Percentiles rank a stretch among this genome's conserved stretches.
Conservation (phyloP, 768 basidiomycete genomes). For the Suillus placidus region DNA sequence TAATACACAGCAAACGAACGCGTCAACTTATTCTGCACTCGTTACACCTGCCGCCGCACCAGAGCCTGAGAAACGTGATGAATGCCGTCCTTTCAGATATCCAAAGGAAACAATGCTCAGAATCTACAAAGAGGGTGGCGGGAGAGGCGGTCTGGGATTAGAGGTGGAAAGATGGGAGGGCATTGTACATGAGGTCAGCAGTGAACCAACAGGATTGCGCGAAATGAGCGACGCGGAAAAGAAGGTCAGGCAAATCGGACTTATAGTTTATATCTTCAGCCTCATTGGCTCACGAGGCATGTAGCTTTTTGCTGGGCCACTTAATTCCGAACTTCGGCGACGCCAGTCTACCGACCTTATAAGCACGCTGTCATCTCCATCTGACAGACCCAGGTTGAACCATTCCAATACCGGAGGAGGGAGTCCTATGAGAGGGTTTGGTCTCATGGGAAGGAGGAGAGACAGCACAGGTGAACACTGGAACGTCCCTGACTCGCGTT, state of each 20-base stretch:
- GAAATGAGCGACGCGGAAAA: conserved; percentile 85
- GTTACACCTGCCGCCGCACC: conserved; percentile 42
- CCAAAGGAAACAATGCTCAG: conserved; percentile 82
- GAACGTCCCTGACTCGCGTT: neutral
- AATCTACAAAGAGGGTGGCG: conserved; percentile 81
- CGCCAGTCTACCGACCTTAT: conserved; percentile 80
- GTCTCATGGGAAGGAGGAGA: conserved; percentile 60
- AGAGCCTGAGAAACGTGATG: conserved; percentile 59
- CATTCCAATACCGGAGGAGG: conserved; percentile 49
- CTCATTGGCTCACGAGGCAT: conserved; percentile 32
- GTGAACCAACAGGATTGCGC: conserved; percentile 72
- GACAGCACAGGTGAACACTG: conserved; percentile 63
- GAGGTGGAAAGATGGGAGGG: conserved; percentile 92
- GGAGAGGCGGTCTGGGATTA: conserved; percentile 71
- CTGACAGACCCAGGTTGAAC: conserved; percentile 62
- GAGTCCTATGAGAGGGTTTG: conserved; percentile 69
- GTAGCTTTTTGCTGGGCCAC: conserved; percentile 75
- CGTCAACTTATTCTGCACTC: conserved; percentile 76
- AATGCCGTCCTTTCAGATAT: conserved; percentile 81
- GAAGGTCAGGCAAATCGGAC: conserved; percentile 60
- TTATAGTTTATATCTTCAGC: conserved; percentile 14
- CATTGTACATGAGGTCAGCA: conserved; percentile 75
- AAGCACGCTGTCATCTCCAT: conserved; percentile 56
- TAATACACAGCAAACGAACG: conserved; percentile 52
- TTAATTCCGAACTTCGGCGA: conserved; percentile 87